Conservation (phyloP, 2,329 filamentous ascomycete species). For the Diaporthe longicolla region DNA sequence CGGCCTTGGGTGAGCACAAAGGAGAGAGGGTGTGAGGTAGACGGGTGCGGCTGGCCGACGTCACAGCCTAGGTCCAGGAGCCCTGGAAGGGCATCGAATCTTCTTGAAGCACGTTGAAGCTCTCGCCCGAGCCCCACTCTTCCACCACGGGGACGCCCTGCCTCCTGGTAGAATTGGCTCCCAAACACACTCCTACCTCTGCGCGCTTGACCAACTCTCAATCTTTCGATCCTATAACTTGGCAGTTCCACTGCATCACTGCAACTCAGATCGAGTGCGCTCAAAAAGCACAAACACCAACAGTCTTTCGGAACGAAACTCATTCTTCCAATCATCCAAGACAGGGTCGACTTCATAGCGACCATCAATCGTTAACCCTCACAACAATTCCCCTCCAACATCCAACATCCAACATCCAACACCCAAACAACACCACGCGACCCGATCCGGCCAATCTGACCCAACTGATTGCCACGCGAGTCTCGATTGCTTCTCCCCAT, state of each 20-base stretch:
- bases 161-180: constrained; percentile 31
- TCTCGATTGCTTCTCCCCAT: constrained; percentile 26
- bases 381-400: not conserved
- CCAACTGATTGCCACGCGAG: constrained; percentile 16
- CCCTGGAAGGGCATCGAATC: constrained; percentile 39
- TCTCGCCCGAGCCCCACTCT: constrained; percentile 38
- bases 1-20: constrained; percentile 9
- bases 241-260: constrained; percentile 25
- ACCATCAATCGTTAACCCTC: constrained; percentile 10
- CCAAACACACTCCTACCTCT: constrained; percentile 11
- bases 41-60: constrained; percentile 5
- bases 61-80: constrained; percentile 16
- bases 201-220: constrained; percentile 25
- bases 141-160: constrained; percentile 19
- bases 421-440: constrained; percentile 28
- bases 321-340: constrained; percentile 5
- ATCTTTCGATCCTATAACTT: constrained; percentile 33
- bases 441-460: constrained; percentile 26
- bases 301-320: not conserved
- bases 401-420: constrained; percentile 1
- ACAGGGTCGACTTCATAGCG: not conserved
- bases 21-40: not conserved
- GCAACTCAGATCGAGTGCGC: not conserved
- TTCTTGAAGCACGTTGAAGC: constrained; percentile 40
- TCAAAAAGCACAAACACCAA: not conserved